Evolutionary conservation across 257 asterid genomes (phyloP).

Genomic region (Ballota nigra): DNA sequence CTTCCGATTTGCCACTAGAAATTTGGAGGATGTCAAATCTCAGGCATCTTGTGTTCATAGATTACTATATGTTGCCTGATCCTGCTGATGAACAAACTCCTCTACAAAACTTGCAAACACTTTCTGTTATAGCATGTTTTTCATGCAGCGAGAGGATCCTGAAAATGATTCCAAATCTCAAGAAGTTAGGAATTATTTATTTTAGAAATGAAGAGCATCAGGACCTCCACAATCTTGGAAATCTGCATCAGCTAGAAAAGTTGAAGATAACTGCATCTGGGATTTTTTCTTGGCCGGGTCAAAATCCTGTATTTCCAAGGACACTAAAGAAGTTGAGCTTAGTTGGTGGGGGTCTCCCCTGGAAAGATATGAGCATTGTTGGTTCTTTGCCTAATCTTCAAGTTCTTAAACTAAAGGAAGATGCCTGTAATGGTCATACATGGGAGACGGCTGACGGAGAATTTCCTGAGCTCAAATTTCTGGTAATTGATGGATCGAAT

Average conservation of each 20-base stretch:
- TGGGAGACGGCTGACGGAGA: conserved; percentile 11
- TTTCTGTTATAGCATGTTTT: neutral
- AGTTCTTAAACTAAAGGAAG: neutral
- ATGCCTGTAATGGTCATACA: neutral
- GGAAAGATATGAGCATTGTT: neutral
- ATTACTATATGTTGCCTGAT: neutral
- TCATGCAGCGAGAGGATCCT: neutral
- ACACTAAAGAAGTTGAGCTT: neutral
- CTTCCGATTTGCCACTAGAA: neutral
- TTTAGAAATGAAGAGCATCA: neutral
- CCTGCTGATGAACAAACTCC: neutral
- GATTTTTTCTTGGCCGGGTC: neutral
- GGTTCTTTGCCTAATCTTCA: conserved; percentile 11
- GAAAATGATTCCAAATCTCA: conserved; percentile 5
- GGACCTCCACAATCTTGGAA: neutral
- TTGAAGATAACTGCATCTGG: neutral
- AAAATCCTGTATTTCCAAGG: neutral
- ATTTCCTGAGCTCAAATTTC: conserved; percentile 6
- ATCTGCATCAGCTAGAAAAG: conserved; percentile 8
- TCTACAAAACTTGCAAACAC: neutral
- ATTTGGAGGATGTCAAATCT: conserved; percentile 9
- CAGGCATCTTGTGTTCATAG: neutral
- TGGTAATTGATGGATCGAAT: neutral
- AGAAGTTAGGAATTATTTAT: neutral
- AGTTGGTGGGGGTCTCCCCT: neutral